Conservation (phyloP, 305 asterid species). For the Fraxinus sp. region DNA sequence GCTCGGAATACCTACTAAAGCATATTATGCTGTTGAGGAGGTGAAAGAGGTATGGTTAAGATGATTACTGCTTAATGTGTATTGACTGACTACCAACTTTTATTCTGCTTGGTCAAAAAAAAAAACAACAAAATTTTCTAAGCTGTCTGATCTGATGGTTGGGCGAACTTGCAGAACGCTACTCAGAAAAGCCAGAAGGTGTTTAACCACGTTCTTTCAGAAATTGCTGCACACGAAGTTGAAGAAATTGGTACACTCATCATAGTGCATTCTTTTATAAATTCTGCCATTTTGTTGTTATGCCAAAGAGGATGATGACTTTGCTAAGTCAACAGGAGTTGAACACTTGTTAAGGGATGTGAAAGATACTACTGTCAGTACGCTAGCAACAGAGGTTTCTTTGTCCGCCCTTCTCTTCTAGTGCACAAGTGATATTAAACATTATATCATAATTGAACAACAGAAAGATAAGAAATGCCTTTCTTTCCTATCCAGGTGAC, state of each 20-base stretch:
- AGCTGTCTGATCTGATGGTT: slow-evolving; percentile 13
- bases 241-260: slow-evolving; percentile 79
- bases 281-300: slow-evolving; percentile 15
- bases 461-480: slow-evolving; percentile 10
- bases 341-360: slow-evolving; percentile 95
- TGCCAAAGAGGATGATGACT: background rate
- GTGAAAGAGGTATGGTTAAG: slow-evolving; percentile 72
- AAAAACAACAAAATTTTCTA: background rate
- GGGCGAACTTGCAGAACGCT: slow-evolving; percentile 67
- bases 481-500: slow-evolving; percentile 57
- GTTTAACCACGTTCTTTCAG: slow-evolving; percentile 84
- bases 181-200: slow-evolving; percentile 94
- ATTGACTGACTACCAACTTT: background rate
- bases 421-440: background rate
- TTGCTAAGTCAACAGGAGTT: slow-evolving; percentile 53
- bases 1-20: slow-evolving; percentile 90
- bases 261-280: background rate
- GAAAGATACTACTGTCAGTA: slow-evolving; percentile 93
- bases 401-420: slow-evolving; percentile 2
- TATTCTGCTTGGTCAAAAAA: slow-evolving; percentile 4
- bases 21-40: slow-evolving; percentile 94
- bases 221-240: slow-evolving; percentile 94
- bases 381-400: slow-evolving; percentile 92
- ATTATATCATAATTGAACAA: background rate
- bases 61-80: background rate